A percentile compares a stretch with the other conserved stretches of the same genome.
phyloP scores from a whole-genome alignment of 2,329 filamentous ascomycete genomes.

The Proliferodiscus dingleyae region DNA sequence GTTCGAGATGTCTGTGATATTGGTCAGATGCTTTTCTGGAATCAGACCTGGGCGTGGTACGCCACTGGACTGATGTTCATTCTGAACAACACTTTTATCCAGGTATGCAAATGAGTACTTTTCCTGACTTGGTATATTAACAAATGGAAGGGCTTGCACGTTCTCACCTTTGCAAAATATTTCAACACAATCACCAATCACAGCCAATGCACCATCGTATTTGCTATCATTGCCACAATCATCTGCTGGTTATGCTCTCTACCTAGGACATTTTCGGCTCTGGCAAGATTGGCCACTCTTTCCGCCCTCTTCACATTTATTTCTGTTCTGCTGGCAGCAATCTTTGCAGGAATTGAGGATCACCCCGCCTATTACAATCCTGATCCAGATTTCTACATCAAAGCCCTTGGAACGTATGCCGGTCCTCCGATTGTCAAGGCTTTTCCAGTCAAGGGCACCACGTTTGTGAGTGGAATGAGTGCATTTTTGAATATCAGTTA shows the following conservation, averaged over 20 bases:
- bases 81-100: conserved; percentile 90
- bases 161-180: conserved; percentile 79
- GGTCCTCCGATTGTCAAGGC: conserved; percentile 66
- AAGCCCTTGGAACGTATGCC: conserved; percentile 24
- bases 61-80: conserved; percentile 80
- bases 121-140: conserved; percentile 2
- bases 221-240: conserved; percentile 67
- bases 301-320: conserved; percentile 88
- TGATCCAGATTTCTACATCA: conserved; percentile 35
- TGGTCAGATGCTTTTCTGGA: conserved; percentile 92
- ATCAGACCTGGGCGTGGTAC: conserved; percentile 67
- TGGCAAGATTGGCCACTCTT: conserved; percentile 72
- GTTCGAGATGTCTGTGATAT: conserved; percentile 91
- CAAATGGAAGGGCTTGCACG: conserved; percentile 61
- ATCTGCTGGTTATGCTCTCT: conserved; percentile 76
- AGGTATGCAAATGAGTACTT: conserved; percentile 42
- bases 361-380: conserved; percentile 66
- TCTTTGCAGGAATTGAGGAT: conserved; percentile 72
- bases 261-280: conserved; percentile 75
- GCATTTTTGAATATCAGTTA: conserved; percentile 95
- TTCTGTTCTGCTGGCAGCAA: conserved; percentile 76
- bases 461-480: conserved; percentile 76
- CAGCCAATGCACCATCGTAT: conserved; percentile 72
- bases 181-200: conserved; percentile 80
- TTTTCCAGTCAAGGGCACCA: conserved; percentile 62